Conservation (phyloP, 2,329 filamentous ascomycete genomes). For the Sclerotinia sclerotiorum region DNA sequence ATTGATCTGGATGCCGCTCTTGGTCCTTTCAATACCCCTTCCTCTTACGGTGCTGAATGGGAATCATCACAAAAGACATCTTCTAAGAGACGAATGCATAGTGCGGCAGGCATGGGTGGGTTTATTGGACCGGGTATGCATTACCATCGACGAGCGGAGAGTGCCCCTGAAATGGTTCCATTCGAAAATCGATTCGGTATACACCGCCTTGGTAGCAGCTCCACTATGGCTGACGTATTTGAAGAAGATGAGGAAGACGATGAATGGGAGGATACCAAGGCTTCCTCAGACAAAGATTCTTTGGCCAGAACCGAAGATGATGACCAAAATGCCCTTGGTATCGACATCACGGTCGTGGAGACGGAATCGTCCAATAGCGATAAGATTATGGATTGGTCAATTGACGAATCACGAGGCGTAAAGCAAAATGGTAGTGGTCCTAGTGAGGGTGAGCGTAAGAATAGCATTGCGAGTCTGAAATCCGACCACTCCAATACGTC, state of each 20-base stretch:
- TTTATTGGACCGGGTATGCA: slow-evolving; percentile 69
- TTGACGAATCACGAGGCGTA: slow-evolving; percentile 42
- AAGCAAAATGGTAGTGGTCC: slow-evolving; percentile 50
- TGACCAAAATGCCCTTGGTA: slow-evolving; percentile 41
- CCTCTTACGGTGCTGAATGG: slow-evolving; percentile 62
- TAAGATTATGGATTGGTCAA: slow-evolving; percentile 45
- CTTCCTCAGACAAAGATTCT: slow-evolving; percentile 40
- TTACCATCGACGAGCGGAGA: slow-evolving; percentile 76
- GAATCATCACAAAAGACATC: slow-evolving; percentile 63
- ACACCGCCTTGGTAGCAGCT: slow-evolving; percentile 63
- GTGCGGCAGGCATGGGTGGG: slow-evolving; percentile 68
- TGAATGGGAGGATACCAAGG: slow-evolving; percentile 43
- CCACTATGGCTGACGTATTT: slow-evolving; percentile 82
- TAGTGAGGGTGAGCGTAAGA: slow-evolving; percentile 45
- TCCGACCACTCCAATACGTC: slow-evolving; percentile 52
- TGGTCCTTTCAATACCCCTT: slow-evolving; percentile 84
- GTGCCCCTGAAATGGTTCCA: slow-evolving; percentile 61
- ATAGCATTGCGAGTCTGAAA: slow-evolving; percentile 43
- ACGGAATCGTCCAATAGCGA: slow-evolving; percentile 43
- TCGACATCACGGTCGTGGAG: slow-evolving; percentile 49
- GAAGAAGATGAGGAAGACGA: slow-evolving; percentile 74
- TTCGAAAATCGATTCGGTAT: slow-evolving; percentile 68
- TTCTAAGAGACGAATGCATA: slow-evolving; percentile 70
- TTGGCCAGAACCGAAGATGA: slow-evolving; percentile 43
- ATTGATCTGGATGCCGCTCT: slow-evolving; percentile 94